These are phyloP conservation scores for Neoboletus brunneissimus DNA, from an alignment of 768 basidiomycete genomes.

Conservation along the genomic window DNA sequence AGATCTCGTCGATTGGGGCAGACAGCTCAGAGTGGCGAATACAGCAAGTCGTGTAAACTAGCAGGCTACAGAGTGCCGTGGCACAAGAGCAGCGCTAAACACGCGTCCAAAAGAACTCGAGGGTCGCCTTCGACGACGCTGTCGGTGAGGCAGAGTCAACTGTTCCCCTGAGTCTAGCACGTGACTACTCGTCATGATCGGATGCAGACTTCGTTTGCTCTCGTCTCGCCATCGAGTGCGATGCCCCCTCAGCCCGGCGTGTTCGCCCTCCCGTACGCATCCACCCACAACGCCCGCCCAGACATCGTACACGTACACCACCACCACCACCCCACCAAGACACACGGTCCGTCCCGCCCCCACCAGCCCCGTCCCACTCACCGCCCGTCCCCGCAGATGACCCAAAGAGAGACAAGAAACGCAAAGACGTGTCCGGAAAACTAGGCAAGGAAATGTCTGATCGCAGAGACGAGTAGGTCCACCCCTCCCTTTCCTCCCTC, in stretches of 20 bases:
- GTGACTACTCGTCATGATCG: neutral
- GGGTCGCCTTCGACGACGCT: too few relatives aligned
- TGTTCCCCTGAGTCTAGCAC: neutral
- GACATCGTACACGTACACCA: conserved; percentile 40
- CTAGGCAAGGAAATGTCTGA: conserved; percentile 72
- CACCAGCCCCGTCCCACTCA: conserved; percentile 28
- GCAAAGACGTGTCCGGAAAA: conserved; percentile 68
- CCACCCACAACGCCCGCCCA: conserved; percentile 43
- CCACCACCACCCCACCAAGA: conserved; percentile 37
- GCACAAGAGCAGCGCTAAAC: too few relatives aligned
- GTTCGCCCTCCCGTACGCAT: conserved; percentile 58
- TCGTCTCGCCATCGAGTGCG: conserved; percentile 1
- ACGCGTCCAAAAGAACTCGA: too few relatives aligned
- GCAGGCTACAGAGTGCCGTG: too few relatives aligned
- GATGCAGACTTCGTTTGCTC: neutral
- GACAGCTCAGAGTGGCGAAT: too few relatives aligned
- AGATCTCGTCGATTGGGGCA: too few relatives aligned
- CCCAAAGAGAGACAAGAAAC: conserved; percentile 59
- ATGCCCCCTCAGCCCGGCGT: conserved; percentile 74
- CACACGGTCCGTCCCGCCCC: conserved; percentile 30
- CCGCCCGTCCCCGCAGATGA: conserved; percentile 36
- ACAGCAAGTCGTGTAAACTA: too few relatives aligned
- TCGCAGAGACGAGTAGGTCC: conserved; percentile 70
- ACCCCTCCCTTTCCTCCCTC: neutral
- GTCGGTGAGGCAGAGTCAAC: too few relatives aligned